A percentile compares a stretch with the other conserved stretches of the same genome.
phyloP scores from a whole-genome alignment of 73 alveolate genomes.

The Symbiodinium natans region DNA sequence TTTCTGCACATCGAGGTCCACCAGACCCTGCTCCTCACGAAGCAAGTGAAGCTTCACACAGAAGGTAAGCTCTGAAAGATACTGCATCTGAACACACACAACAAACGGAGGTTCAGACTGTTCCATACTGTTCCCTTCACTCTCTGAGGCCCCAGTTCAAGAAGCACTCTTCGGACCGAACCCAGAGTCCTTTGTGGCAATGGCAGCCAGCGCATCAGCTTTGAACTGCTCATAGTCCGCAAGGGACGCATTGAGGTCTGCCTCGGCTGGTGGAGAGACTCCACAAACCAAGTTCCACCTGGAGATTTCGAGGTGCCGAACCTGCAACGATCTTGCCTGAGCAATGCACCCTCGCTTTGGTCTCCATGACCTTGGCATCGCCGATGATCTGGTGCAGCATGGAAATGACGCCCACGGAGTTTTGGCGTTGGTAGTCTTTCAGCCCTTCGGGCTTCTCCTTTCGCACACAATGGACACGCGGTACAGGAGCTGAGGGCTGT shows the following conservation, averaged over 20 bases:
- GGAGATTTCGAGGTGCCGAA: background rate
- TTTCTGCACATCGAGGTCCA: conserved; percentile 64
- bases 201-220: conserved; percentile 25
- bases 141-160: no score
- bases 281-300: no score
- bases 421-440: conserved; percentile 5
- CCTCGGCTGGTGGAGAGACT: background rate
- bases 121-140: no score
- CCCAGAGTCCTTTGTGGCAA: conserved; percentile 25
- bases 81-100: no score
- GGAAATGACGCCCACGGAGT: conserved; percentile 12
- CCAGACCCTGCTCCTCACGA: conserved; percentile 55
- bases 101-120: no score
- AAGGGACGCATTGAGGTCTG: background rate
- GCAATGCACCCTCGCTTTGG: conserved; percentile 30
- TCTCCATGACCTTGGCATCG: conserved; percentile 61
- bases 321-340: background rate
- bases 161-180: no score
- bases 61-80: no score
- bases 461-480: background rate
- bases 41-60: no score
- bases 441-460: background rate
- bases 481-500: no score
- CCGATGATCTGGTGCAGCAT: conserved; percentile 57
- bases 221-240: conserved; percentile 58